phyloP scores from a whole-genome alignment of 108 stramenopile species.

The Licmophora abbreviata region DNA sequence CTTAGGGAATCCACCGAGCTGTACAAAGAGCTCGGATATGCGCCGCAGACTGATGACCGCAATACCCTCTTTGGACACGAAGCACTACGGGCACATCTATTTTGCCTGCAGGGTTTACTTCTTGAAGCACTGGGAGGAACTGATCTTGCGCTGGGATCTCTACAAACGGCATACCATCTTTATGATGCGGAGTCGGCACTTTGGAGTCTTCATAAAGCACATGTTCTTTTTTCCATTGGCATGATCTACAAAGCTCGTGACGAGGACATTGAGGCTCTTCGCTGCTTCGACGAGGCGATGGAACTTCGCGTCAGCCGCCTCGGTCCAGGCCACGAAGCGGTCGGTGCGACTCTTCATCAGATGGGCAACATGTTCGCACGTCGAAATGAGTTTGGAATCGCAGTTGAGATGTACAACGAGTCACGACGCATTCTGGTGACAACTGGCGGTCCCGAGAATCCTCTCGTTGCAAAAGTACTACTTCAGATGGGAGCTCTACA shows the following conservation, averaged over 20 bases:
- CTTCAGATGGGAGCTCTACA: slow-evolving; percentile 24
- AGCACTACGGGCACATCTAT: slow-evolving; percentile 1
- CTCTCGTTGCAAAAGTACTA: slow-evolving; percentile 27
- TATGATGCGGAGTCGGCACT: slow-evolving; percentile 20
- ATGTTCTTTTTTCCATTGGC: slow-evolving; percentile 28
- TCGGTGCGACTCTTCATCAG: slow-evolving; percentile 25
- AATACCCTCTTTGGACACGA: not conserved
- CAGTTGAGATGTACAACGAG: slow-evolving; percentile 36
- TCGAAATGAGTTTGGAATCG: slow-evolving; percentile 19
- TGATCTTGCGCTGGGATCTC: slow-evolving; percentile 19
- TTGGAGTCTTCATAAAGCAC: slow-evolving; percentile 21
- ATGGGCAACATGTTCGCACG: slow-evolving; percentile 26
- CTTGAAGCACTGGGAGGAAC: slow-evolving; percentile 15
- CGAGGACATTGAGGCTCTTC: slow-evolving; percentile 27
- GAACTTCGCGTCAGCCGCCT: slow-evolving; percentile 36
- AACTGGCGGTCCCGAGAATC: slow-evolving; percentile 14
- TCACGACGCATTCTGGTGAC: slow-evolving; percentile 31
- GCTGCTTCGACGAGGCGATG: slow-evolving; percentile 42
- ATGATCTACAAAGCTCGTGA: slow-evolving; percentile 7
- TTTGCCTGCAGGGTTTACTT: slow-evolving; percentile 17
- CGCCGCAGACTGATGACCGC: not conserved
- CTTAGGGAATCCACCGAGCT: not conserved
- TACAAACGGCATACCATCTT: slow-evolving; percentile 18
- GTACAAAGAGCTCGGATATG: not conserved
- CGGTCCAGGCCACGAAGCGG: slow-evolving; percentile 28